These are phyloP conservation scores for Trichoderma breve DNA, from an alignment of 2,329 filamentous ascomycete genomes.

Conservation along the genomic window DNA sequence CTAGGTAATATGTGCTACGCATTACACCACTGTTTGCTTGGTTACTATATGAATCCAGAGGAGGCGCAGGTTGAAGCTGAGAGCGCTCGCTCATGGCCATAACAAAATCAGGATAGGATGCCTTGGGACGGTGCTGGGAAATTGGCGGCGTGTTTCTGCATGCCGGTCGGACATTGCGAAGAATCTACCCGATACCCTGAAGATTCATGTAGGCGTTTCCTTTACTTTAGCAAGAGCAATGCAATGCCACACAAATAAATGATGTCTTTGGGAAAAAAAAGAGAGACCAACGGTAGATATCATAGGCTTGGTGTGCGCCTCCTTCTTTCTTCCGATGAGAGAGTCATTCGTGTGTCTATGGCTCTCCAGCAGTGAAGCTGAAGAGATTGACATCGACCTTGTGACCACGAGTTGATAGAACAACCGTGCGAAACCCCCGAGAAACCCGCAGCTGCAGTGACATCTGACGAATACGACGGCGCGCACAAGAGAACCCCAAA, in stretches of 20 bases:
- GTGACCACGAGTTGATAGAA: not conserved
- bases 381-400: not conserved
- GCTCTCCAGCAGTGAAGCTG: not conserved
- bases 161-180: not conserved
- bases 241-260: not conserved
- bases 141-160: slow-evolving; percentile 5
- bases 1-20: not conserved
- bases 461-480: not conserved
- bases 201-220: not conserved
- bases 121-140: not conserved
- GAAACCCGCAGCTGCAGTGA: not conserved
- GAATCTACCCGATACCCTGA: not conserved
- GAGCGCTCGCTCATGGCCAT: not conserved
- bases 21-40: not conserved
- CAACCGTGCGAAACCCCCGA: not conserved
- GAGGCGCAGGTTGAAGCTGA: not conserved
- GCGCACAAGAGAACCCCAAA: not conserved
- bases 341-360: not conserved
- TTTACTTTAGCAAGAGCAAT: not conserved
- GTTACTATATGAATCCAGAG: not conserved
- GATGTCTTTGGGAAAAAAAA: not conserved
- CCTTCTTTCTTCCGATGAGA: not conserved
- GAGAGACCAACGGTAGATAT: not conserved
- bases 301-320: not conserved
- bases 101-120: not conserved